Evolutionary conservation across 2,329 filamentous ascomycete species (phyloP).

Genomic region (Neoscytalidium dimidiatum): DNA sequence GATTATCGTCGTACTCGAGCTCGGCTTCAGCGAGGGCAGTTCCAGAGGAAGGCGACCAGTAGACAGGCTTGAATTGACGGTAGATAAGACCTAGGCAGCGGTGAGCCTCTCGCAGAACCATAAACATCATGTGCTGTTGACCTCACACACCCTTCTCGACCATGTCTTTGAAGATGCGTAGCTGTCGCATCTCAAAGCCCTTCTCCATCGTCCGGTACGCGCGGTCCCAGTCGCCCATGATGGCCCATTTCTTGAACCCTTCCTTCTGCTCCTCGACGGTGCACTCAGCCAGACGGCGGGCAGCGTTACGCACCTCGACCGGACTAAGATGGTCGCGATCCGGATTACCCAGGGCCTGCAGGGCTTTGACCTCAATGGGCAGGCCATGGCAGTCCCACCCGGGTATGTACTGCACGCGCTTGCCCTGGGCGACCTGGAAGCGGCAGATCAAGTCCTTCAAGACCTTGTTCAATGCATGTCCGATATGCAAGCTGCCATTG

Average conservation of each 20-base stretch:
- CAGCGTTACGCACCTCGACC: conserved; percentile 64
- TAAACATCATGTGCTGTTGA: background rate
- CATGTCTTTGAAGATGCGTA: conserved; percentile 75
- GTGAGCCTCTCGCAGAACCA: background rate
- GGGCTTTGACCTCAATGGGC: conserved; percentile 93
- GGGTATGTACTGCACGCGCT: conserved; percentile 77
- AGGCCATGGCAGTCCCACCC: conserved; percentile 98
- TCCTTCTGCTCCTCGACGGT: conserved; percentile 74
- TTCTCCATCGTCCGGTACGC: conserved; percentile 79
- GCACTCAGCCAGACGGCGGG: conserved; percentile 65
- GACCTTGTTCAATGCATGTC: conserved; percentile 95
- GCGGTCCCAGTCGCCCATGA: conserved; percentile 80
- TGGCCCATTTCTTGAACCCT: conserved; percentile 70
- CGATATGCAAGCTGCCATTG: conserved; percentile 87
- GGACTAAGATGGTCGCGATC: conserved; percentile 40
- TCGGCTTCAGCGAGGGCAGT: conserved; percentile 84
- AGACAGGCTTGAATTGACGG: conserved; percentile 77
- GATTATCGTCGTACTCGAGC: conserved; percentile 77
- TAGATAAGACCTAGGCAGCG: conserved; percentile 65
- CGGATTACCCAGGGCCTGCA: conserved; percentile 56
- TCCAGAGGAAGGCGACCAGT: conserved; percentile 79
- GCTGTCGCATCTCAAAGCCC: conserved; percentile 72
- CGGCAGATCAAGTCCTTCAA: conserved; percentile 92
- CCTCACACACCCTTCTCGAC: conserved; percentile 57
- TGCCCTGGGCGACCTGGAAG: conserved; percentile 76